Base-by-base conservation (phyloP, 192 early-diverging fungal species). In the Coemansia sp. region DNA sequence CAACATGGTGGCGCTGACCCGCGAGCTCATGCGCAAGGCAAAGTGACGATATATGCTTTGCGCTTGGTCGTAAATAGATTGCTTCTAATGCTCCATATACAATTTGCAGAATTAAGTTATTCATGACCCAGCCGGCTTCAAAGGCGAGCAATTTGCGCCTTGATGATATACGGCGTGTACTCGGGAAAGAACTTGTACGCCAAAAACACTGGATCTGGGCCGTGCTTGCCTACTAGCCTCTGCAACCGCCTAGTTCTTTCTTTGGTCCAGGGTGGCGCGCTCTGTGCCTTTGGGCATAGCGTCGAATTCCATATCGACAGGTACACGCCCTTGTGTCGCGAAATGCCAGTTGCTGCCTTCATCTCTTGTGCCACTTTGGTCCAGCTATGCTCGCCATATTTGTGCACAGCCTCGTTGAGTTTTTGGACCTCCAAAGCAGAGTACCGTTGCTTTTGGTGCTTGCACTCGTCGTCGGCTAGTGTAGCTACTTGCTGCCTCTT, bases 171-270 rank as follows among this genome's bases (percentile, higher is more conserved):
- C 7, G 71, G 68, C 51, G 77, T 62, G 62, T 79, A 74, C 38
- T 74, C 56, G 19, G 77, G 77, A 40, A 79, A 79, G 46, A 79
- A 79, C 72, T 67, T 67, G 60, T 67, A 68, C 3, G 77, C 39
- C 42, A 79, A 24, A 29, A 74, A 79, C n/a, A 74, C 61, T 15
- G 64, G 59, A n/a, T 79, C 77, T 14, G 47, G 62, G 1, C 77
- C 77, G 63, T 79, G 77, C 32, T 42, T 8, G 14, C 19, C 25
- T 1, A 46, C 36, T 20, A 74, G 60, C 20, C 56, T 19, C 4
- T 32, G 31, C n/a, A 79, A 59, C 17, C 56, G n/a, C 6, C 24
- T 20, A 2, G 67, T 65, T 1, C 60, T 36, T 4, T 63, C 43
- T 4, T 12, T 14, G 11, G 47, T 63, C 77, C 77, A 79, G 8